Base-by-base conservation (phyloP, 2,329 filamentous ascomycete genomes). In the Botrytis aclada region DNA sequence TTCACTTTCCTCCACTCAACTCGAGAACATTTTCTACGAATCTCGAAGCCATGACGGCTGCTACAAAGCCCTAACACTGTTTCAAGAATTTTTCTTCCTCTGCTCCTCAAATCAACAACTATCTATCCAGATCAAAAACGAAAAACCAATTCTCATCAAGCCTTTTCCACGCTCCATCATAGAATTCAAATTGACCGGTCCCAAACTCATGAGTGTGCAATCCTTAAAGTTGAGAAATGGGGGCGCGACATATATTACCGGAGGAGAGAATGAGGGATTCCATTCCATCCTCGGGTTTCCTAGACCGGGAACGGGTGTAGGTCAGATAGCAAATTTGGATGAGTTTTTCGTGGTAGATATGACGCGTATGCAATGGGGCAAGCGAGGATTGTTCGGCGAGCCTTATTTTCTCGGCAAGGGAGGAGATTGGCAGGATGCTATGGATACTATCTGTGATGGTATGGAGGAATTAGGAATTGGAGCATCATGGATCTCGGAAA, bases 1-100 rank as follows among this genome's bases (percentile, higher is more conserved):
- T 3, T 16, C 18, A 25, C 47, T 56, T 4, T 51, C 32, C 4
- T 25, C 47, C 45, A 34, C 65, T 5, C 65, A 69, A 41, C 58
- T 60, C 22, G 70, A 74, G 20, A 22, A 62, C 9, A 72, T 70
- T 10, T 72, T 69, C 60, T 14, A 74, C n/a, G 64, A 72, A 60
- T 47, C 73, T 6, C n/a, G 54, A 2, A 66, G 58, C 25, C 73
- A 74, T 20, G 39, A 72, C 54, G 70, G 65, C 5, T 74, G 70
- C 9, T 72, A 72, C 64, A 70, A 70, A 25, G 70, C 73, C 8
- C 62, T 64, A 32, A 60, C 37, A 1, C 56, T 74, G 14, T 74
- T 61, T 16, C 60, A 72, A 41, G 25, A 69, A 37, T 70, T 72
- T 37, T 70, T 74, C 39, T 20, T 32, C 1, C 14, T 72, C 25